Conservation (phyloP, 2,329 filamentous ascomycete genomes). For the Rhinocladiella mackenziei region DNA sequence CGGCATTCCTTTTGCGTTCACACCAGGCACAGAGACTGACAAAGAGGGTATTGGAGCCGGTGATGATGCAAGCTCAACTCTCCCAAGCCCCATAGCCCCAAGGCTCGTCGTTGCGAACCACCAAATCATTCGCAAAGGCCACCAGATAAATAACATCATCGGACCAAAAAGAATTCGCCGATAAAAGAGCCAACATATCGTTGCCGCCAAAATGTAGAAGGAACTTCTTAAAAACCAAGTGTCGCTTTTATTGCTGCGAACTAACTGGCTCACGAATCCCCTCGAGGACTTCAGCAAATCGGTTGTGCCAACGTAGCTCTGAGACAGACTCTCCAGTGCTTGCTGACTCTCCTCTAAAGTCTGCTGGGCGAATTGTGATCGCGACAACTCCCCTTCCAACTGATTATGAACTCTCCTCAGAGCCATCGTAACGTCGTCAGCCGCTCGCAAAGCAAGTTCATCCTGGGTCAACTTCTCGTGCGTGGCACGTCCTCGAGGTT, state of each 20-base stretch:
- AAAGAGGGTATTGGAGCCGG: constrained; percentile 13
- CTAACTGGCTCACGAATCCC: constrained; percentile 70
- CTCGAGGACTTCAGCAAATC: constrained; percentile 69
- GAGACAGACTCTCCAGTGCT: constrained; percentile 73
- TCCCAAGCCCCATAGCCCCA: constrained; percentile 26
- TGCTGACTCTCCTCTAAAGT: constrained; percentile 65
- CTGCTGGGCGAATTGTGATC: constrained; percentile 84
- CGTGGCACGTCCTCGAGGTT: constrained; percentile 27
- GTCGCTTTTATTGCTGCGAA: constrained; percentile 89
- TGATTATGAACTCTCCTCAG: constrained; percentile 81
- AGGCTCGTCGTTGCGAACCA: constrained; percentile 56
- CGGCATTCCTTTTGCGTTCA: constrained; percentile 16
- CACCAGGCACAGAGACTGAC: constrained; percentile 17
- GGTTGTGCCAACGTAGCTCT: constrained; percentile 77
- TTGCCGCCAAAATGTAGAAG: constrained; percentile 74
- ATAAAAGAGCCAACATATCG: constrained; percentile 81
- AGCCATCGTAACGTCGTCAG: constrained; percentile 76
- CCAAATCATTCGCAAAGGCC: constrained; percentile 68
- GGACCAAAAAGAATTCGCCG: constrained; percentile 83
- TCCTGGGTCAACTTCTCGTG: constrained; percentile 60
- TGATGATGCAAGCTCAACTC: constrained; percentile 3
- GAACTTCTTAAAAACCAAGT: constrained; percentile 96
- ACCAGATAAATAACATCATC: constrained; percentile 80
- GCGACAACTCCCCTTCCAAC: constrained; percentile 77
- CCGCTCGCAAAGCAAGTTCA: constrained; percentile 69